Evolutionary conservation across 495 filamentous ascomycete species (phyloP).

Genomic region (Talaromyces proteolyticus): DNA sequence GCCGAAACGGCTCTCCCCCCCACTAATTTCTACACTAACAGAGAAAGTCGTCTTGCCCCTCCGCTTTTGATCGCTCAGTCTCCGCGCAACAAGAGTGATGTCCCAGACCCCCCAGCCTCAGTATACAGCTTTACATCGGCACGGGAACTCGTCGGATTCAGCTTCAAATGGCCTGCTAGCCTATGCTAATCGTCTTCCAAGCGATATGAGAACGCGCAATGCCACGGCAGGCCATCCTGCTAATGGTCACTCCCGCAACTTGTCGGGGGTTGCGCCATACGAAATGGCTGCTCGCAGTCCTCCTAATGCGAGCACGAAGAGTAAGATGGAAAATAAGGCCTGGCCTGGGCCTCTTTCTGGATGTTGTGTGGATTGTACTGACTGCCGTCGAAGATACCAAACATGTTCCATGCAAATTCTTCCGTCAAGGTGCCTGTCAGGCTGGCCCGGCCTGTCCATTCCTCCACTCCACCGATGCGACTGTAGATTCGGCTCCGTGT

Average conservation of each 20-base stretch:
- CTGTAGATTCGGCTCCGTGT: slow-evolving; percentile 79
- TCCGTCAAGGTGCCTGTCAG: slow-evolving; percentile 90
- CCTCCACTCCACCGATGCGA: slow-evolving; percentile 77
- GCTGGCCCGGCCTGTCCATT: slow-evolving; percentile 95
- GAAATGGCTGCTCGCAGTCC: slow-evolving; percentile 63
- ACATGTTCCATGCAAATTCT: slow-evolving; percentile 99
- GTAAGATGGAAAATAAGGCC: no score
- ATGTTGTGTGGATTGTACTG: background rate
- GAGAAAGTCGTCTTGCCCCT: background rate
- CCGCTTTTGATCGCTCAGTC: background rate
- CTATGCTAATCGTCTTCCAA: background rate
- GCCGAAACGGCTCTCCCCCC: background rate
- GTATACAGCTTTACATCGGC: background rate
- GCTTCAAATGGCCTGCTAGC: background rate
- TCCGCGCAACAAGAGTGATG: background rate
- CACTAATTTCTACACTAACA: background rate
- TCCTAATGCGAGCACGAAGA: slow-evolving; percentile 64
- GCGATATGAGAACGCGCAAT: slow-evolving; percentile 35
- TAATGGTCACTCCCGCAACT: slow-evolving; percentile 40
- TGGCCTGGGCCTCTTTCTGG: no score
- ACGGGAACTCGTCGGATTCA: background rate
- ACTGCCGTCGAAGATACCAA: slow-evolving; percentile 65
- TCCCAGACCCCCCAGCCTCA: background rate
- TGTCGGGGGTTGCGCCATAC: slow-evolving; percentile 23
- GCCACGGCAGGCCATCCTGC: slow-evolving; percentile 7